Conservation (phyloP, 768 basidiomycete species). For the Amyloporia xantha region DNA sequence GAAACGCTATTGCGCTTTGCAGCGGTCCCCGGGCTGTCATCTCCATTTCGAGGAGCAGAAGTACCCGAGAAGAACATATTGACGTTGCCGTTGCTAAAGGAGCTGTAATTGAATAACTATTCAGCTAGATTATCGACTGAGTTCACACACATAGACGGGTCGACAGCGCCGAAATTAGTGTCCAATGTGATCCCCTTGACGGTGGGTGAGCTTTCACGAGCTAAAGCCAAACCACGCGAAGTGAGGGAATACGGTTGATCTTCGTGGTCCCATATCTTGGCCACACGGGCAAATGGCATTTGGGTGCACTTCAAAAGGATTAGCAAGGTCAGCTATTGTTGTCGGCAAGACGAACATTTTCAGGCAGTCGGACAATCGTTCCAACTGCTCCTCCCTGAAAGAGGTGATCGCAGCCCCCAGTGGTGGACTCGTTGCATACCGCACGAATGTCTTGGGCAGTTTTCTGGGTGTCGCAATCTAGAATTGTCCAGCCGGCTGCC, state of each 20-base stretch:
- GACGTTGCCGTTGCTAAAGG: too few relatives aligned
- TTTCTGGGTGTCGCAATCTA: conserved; percentile 36
- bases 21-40: too few relatives aligned
- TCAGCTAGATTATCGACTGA: too few relatives aligned
- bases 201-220: conserved; percentile 29
- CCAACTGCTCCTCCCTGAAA: conserved; percentile 35
- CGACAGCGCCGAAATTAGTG: conserved; percentile 30
- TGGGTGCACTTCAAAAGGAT: conserved; percentile 17
- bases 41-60: too few relatives aligned
- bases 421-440: conserved; percentile 34
- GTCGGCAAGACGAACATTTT: conserved; percentile 31
- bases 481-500: conserved; percentile 48
- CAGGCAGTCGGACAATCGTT: conserved; percentile 47
- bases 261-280: conserved; percentile 32
- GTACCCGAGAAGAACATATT: too few relatives aligned
- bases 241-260: conserved; percentile 35
- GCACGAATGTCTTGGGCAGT: conserved; percentile 41
- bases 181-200: conserved; percentile 38
- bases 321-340: not conserved
- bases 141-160: conserved; percentile 11
- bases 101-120: too few relatives aligned
- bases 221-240: conserved; percentile 19
- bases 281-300: conserved; percentile 29
- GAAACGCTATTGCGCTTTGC: too few relatives aligned
- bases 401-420: conserved; percentile 33